phyloP scores from a whole-genome alignment of 140 eudicot genomes.

The Senecio squalidus region DNA sequence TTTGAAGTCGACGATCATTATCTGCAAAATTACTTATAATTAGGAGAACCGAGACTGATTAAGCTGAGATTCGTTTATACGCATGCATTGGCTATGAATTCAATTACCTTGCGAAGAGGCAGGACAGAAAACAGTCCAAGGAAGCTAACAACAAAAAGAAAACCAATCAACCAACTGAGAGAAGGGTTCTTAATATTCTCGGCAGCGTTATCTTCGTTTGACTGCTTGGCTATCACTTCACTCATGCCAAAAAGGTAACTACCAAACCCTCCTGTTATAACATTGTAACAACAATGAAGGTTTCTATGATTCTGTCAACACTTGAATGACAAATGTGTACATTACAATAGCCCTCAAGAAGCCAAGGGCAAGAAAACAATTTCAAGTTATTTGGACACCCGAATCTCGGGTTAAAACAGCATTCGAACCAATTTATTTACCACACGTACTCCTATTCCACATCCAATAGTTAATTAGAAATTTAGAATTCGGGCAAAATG shows the following conservation, averaged over 20 bases:
- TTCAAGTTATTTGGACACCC: too few species aligned
- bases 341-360: too few species aligned
- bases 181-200: constrained; percentile 67
- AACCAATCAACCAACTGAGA: constrained; percentile 71
- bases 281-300: background rate
- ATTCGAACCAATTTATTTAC: too few species aligned
- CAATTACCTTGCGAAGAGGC: constrained; percentile 81
- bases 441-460: too few species aligned
- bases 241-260: constrained; percentile 94
- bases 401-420: too few species aligned
- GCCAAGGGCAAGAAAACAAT: too few species aligned
- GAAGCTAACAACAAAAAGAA: constrained; percentile 87
- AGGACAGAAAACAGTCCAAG: constrained; percentile 81
- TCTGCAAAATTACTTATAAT: constrained; percentile 39
- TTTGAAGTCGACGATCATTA: constrained; percentile 85
- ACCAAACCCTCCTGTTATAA: constrained; percentile 81
- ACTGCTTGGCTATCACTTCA: constrained; percentile 68
- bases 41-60: background rate
- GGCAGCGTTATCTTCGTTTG: constrained; percentile 40
- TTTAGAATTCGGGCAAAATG: too few species aligned
- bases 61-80: background rate
- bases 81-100: background rate
- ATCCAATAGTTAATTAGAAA: too few species aligned
- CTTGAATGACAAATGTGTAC: too few species aligned
- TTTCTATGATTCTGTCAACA: too few species aligned